Percentiles rank a stretch among this genome's conserved stretches.
These are phyloP conservation scores for Codiaeum variegatum DNA, from an alignment of 441 rosid genomes.

Conservation along the genomic window DNA sequence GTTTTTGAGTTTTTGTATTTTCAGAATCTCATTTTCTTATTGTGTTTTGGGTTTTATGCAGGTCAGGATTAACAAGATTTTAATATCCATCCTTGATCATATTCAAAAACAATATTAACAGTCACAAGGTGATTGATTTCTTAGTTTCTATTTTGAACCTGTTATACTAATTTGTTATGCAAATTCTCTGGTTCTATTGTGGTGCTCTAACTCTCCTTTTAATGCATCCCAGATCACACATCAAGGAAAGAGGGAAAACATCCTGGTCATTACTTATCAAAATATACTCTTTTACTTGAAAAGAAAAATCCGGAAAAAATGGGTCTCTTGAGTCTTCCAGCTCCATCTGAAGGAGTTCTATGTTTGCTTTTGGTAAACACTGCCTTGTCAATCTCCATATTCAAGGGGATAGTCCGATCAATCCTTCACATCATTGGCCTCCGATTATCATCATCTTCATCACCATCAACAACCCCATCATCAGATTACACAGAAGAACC, in stretches of 20 bases:
- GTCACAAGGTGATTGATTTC: conserved; percentile 8
- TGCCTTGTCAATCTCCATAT: conserved; percentile 64
- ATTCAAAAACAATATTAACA: not conserved
- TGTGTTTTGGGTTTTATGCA: not conserved
- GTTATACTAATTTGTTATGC: not conserved
- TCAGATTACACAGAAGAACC: conserved; percentile 32
- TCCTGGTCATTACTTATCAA: not conserved
- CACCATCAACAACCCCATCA: conserved; percentile 20
- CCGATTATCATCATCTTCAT: conserved; percentile 37
- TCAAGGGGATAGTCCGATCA: conserved; percentile 66
- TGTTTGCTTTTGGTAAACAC: conserved; percentile 80
- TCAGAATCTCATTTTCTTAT: not conserved
- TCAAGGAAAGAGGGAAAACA: not conserved
- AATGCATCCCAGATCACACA: not conserved
- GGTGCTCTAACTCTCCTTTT: not conserved
- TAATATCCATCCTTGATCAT: not conserved
- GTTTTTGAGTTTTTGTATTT: not conserved
- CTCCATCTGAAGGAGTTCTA: conserved; percentile 91
- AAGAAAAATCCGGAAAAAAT: conserved; percentile 27
- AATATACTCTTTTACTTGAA: not conserved
- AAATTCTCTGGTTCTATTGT: not conserved
- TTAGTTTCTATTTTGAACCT: not conserved
- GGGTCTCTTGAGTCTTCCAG: conserved; percentile 88
- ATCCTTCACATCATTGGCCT: conserved; percentile 67
- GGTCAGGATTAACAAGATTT: not conserved